A percentile compares a stretch with the other conserved stretches of the same genome.
phyloP scores from a whole-genome alignment of 2,329 filamentous ascomycete species.

The Arthrobotrys megalospora region DNA sequence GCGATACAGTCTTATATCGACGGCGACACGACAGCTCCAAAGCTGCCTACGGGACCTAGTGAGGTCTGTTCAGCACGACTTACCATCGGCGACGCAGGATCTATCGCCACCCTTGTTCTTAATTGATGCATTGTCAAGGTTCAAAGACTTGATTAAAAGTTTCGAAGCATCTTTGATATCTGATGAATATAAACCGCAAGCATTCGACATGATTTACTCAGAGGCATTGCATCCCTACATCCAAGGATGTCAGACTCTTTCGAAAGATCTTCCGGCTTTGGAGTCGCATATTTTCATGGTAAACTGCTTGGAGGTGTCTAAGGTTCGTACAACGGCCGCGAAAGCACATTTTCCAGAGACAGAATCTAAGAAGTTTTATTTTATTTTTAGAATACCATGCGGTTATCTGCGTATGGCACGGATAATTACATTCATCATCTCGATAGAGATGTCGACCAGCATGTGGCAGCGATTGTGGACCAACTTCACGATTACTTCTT shows the following conservation, averaged over 20 bases:
- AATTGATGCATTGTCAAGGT: slow-evolving; percentile 81
- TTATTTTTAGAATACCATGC: slow-evolving; percentile 45
- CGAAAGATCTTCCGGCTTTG: slow-evolving; percentile 74
- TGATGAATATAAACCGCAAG: slow-evolving; percentile 74
- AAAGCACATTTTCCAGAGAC: slow-evolving; percentile 71
- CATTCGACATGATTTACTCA: slow-evolving; percentile 81
- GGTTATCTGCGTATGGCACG: slow-evolving; percentile 61
- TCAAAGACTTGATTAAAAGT: slow-evolving; percentile 84
- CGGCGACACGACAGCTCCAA: slow-evolving; percentile 86
- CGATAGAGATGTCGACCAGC: slow-evolving; percentile 72
- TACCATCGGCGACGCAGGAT: slow-evolving; percentile 79
- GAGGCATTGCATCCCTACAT: slow-evolving; percentile 91
- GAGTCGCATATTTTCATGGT: slow-evolving; percentile 78
- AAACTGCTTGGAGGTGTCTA: slow-evolving; percentile 78
- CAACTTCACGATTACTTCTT: slow-evolving; percentile 82
- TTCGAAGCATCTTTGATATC: slow-evolving; percentile 84
- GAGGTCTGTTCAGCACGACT: slow-evolving; percentile 79
- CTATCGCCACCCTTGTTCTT: slow-evolving; percentile 85
- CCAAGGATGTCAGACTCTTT: slow-evolving; percentile 79
- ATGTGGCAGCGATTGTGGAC: slow-evolving; percentile 74
- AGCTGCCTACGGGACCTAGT: slow-evolving; percentile 85
- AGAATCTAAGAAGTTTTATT: not conserved
- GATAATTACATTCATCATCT: slow-evolving; percentile 73
- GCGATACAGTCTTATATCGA: slow-evolving; percentile 75
- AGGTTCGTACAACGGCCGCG: slow-evolving; percentile 72